phyloP scores from a whole-genome alignment of 352 stramenopile genomes.

The Saprolegnia diclina region DNA sequence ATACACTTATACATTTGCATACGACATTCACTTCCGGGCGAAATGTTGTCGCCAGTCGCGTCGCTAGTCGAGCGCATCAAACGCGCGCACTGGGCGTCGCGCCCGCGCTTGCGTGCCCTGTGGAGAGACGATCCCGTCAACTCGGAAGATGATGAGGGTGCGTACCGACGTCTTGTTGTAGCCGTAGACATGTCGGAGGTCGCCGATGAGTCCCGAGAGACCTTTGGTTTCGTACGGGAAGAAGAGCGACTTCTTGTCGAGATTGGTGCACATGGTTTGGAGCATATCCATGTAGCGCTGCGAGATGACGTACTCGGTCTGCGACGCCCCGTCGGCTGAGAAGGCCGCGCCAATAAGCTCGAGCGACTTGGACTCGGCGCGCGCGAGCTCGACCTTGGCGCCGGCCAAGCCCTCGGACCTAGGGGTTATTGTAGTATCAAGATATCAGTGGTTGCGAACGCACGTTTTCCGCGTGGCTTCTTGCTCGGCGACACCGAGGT shows the following conservation, averaged over 20 bases:
- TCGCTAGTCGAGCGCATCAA: no score
- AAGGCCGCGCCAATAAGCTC: conserved; percentile 30
- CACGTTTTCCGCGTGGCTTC: conserved; percentile 37
- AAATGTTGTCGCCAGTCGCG: no score
- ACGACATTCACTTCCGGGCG: no score
- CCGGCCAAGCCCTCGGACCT: conserved; percentile 30
- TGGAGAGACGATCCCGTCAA: no score
- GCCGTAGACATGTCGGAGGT: conserved; percentile 27
- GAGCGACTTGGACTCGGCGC: conserved; percentile 31
- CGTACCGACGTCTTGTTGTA: conserved; percentile 15
- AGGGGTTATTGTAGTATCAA: neutral
- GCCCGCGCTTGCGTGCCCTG: no score
- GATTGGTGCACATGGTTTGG: conserved; percentile 20
- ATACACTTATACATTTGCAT: no score
- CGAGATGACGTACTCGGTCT: conserved; percentile 33
- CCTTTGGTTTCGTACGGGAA: conserved; percentile 31
- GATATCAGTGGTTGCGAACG: neutral
- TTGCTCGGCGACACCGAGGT: conserved; percentile 40
- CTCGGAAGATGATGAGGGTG: no score
- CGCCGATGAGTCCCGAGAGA: conserved; percentile 27
- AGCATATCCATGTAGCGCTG: conserved; percentile 33
- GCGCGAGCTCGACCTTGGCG: conserved; percentile 33
- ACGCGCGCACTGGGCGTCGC: no score
- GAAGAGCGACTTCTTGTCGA: conserved; percentile 31
- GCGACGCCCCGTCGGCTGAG: conserved; percentile 26